Percentiles rank a stretch among this genome's conserved stretches.
These are phyloP conservation scores for Diaporthe australafricana DNA, from an alignment of 2,329 filamentous ascomycete species.

Conservation along the genomic window DNA sequence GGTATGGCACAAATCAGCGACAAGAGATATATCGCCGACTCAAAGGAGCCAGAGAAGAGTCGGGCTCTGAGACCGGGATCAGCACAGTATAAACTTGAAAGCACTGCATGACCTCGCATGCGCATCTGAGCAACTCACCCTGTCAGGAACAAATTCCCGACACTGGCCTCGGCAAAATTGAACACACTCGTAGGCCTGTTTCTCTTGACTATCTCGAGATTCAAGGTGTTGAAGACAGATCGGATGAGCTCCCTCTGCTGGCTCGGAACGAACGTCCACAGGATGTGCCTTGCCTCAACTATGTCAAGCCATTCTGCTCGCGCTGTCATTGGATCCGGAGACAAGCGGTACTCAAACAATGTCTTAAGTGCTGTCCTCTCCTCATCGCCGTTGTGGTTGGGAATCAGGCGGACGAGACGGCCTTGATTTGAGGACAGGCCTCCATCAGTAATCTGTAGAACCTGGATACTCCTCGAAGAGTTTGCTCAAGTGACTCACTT, in stretches of 20 bases:
- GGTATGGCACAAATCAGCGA: conserved; percentile 89
- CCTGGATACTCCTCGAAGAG: background rate
- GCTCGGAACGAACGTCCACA: conserved; percentile 79
- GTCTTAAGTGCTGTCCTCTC: conserved; percentile 81
- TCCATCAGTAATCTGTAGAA: conserved; percentile 21
- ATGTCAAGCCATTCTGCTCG: conserved; percentile 88
- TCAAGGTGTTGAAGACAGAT: conserved; percentile 80
- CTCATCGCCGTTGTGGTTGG: conserved; percentile 67
- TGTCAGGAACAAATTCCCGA: conserved; percentile 84
- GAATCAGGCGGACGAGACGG: conserved; percentile 90
- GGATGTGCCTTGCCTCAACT: conserved; percentile 80
- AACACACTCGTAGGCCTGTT: conserved; percentile 79
- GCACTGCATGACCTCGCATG: background rate
- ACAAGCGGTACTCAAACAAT: conserved; percentile 89
- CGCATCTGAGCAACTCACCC: conserved; percentile 57
- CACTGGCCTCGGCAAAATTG: conserved; percentile 80
- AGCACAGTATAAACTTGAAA: background rate
- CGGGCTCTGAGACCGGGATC: conserved; percentile 63
- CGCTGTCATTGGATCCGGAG: conserved; percentile 70
- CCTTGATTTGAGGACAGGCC: conserved; percentile 59
- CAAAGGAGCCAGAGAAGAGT: conserved; percentile 91
- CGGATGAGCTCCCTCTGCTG: conserved; percentile 82
- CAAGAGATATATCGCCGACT: conserved; percentile 91
- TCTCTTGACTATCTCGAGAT: conserved; percentile 82
- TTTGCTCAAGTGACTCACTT: conserved; percentile 60